Evolutionary conservation across 768 basidiomycete genomes (phyloP), one percentile per base, ranked within the genome.

Genomic region (Boletus coccyginus): DNA sequence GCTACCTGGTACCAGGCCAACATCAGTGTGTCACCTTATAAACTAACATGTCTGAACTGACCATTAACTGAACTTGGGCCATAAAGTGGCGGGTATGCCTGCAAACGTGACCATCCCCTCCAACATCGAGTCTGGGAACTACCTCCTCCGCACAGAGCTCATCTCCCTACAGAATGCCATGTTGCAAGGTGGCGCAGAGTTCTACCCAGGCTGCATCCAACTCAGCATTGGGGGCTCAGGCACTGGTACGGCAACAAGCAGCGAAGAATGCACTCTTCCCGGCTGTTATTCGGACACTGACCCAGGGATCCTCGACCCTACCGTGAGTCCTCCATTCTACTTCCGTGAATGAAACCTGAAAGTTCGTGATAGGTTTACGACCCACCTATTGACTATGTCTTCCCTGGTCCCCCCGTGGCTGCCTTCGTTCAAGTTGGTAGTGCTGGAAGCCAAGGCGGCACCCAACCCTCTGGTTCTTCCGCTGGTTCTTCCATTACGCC

Each of bases 141-240:
- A 92, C 67, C 75, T 92, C 46, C 69, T 91, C 62, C 87, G 90
- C 7, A 82, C 90, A 69, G 90, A 92, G 55, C 80, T 92, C 66
- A 85, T 92, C 67, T 83, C 87, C 10, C 82, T 92, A 17, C 90
- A 92, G 60, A 76, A 82, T 36, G 90, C 77, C 19, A 71, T 70
- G 32, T 59, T 66, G 2, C 7, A 56, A 7, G 83, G 84, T 6
- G 87, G 87, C 16, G 90, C 88, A 2, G 70, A 72, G 56, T 73
- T 72, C 50, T 72, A 72, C 44, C 68, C 65, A 0, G 71, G 52
- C 3, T 72, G 72, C 32, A 57, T 69, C 35, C 71, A 72, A 43
- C 60, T 73, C 31, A 62, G 31, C 38, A 58, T 72, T 6, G 66
- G 68, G 11, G 72, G 71, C 12, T 67, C 62, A 3, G 66, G 68